Evolutionary conservation across 768 basidiomycete genomes (phyloP), one percentile per base, ranked within the genome.

Genomic region (Lepiota brunneoincarnata): DNA sequence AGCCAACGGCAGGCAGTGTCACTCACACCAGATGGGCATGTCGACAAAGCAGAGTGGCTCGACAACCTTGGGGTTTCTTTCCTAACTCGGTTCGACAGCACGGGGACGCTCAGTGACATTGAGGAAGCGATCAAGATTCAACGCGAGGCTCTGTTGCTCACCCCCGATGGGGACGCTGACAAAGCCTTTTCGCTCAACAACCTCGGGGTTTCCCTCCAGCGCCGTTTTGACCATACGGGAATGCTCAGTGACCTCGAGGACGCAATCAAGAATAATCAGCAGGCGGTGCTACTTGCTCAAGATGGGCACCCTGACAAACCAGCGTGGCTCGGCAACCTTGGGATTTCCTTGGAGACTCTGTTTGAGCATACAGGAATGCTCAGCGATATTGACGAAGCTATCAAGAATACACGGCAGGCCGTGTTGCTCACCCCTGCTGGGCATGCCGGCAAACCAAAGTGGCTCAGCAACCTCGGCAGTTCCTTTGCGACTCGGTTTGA

Each of bases 21-120:
- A 23, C 18, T 44, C 17, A 43, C 51, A 17, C 17, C 26, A 12
- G 28, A 44, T 10, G 41, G 41, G 5, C 21, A 53, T 31, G 15
- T 15, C n/a, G 40, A 28, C 17, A 10, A 10, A 6, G 12, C 23
- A 9, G 23, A 11, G 6, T 28, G 26, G 18, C 24, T 53, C 12
- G 44, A 26, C 34, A 53, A 53, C 41, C 24, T 53, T 31, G 51
- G 28, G 5, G 40, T 31, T 20, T 35, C 41, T n/a, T 40, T 53
- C 21, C 21, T 53, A 9, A 17, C 9, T 26, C 20, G 51, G 35
- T 53, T 43, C n/a, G 23, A 53, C 11, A 23, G 23, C 6, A 6
- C 12, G 37, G 40, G 51, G 14, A 21, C 31, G 14, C 24, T 53
- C n/a, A 34, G 31, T 2, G 44, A 46, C 24, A 18, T 46, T 26